Evolutionary conservation across 257 asterid genomes (phyloP).

Genomic region (Solanum sitiens): DNA sequence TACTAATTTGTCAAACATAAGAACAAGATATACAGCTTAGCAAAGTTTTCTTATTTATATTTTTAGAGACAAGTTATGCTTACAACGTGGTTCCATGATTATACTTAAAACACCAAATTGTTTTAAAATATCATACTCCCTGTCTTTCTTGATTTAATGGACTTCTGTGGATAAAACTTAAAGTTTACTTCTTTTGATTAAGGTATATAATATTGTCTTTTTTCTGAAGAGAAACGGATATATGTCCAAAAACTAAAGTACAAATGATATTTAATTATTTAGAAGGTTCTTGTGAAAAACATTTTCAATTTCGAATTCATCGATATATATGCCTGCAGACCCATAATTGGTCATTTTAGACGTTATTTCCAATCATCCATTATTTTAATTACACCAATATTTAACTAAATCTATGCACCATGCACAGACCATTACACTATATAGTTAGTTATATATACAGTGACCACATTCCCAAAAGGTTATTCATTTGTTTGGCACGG

Average conservation of each 20-base stretch:
- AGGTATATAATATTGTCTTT: too few relatives aligned
- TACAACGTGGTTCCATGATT: neutral
- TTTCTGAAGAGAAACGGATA: too few relatives aligned
- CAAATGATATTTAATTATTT: too few relatives aligned
- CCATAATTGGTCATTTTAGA: neutral
- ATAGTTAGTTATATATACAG: too few relatives aligned
- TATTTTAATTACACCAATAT: neutral
- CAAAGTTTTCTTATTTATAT: neutral
- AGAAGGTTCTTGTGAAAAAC: too few relatives aligned
- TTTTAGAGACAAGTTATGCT: too few relatives aligned
- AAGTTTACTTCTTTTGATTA: too few relatives aligned
- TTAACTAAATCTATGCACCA: neutral
- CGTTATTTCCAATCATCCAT: neutral
- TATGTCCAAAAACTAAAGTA: neutral
- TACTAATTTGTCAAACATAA: neutral
- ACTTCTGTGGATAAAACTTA: too few relatives aligned
- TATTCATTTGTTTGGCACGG: neutral
- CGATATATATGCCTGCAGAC: neutral
- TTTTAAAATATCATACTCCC: too few relatives aligned
- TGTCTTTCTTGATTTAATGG: too few relatives aligned
- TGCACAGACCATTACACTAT: neutral
- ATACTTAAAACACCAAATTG: neutral
- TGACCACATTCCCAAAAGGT: neutral
- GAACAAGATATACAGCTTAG: neutral
- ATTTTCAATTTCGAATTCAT: neutral